These are phyloP conservation scores for Dujonia santamariae DNA, from an alignment of 1,139 yeast species.

Conservation along the genomic window DNA sequence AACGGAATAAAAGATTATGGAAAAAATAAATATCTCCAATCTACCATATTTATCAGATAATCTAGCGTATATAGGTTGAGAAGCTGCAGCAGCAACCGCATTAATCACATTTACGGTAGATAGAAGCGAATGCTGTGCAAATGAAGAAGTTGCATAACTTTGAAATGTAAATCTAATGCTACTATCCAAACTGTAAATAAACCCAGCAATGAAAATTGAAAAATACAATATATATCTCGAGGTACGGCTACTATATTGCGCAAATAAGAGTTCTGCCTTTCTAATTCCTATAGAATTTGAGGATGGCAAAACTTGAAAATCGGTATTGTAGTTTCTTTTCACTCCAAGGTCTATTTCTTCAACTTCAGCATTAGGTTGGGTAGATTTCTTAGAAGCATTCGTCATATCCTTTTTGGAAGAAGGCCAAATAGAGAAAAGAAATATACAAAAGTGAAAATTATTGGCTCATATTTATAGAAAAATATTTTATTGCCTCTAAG, in stretches of 20 bases:
- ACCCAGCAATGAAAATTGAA: constrained; percentile 26
- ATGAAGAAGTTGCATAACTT: constrained; percentile 53
- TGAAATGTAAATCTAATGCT: constrained; percentile 34
- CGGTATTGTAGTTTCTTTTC: too few species aligned
- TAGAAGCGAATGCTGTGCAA: constrained; percentile 54
- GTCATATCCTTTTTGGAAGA: too few species aligned
- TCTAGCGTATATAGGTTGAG: constrained; percentile 68
- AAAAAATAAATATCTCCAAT: constrained; percentile 49
- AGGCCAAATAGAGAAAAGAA: too few species aligned
- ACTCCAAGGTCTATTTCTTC: too few species aligned
- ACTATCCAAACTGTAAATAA: constrained; percentile 25
- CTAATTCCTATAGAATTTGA: constrained; percentile 27
- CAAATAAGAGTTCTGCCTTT: constrained; percentile 31
- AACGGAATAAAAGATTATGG: constrained; percentile 25
- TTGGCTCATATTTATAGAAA: too few species aligned
- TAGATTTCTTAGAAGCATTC: too few species aligned
- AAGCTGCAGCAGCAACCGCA: constrained; percentile 35
- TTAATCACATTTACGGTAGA: constrained; percentile 65
- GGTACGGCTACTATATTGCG: constrained; percentile 22
- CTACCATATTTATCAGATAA: constrained; percentile 72
- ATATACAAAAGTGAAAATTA: too few species aligned
- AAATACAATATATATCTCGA: constrained; percentile 17
- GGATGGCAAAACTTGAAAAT: too few species aligned
- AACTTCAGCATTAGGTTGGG: too few species aligned
- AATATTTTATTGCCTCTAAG: too few species aligned